Evolutionary conservation across 2,329 filamentous ascomycete genomes (phyloP), one percentile per base, ranked within the genome.

Genomic region (Clonostachys byssicola): DNA sequence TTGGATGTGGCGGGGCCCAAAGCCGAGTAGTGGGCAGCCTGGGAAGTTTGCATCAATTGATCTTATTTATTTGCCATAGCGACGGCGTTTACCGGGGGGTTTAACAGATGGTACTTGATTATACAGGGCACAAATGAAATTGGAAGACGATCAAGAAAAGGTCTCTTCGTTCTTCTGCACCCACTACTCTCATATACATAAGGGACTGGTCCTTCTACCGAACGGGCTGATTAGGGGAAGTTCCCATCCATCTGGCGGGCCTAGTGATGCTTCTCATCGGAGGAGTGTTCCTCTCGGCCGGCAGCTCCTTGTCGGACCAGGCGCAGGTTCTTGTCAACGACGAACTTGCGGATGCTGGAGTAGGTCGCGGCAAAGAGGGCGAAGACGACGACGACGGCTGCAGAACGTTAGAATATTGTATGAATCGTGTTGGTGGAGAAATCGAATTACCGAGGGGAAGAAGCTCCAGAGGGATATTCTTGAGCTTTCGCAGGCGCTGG

Each of bases 1-100:
- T 74, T 97, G 47, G 95, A 97, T 67, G 89, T 97, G 58, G 95
- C 92, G 47, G 95, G 95, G 9, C 94, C 94, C 12, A 92, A 89
- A 66, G 86, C 80, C 47, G 84, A 81, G 60, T 94, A 65, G 80
- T 53, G 44, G 46, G 20, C 20, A 13, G 18, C 13, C 45, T 39
- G 13, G 14, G 18, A n/a, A 40, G 18, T 41, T 47, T 43, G 33
- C 20, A 38, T 47, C 49, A 38, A 55, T 56, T 35, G 51, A 46
- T 55, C 56, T 50, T 44, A 53, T 54, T 52, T 48, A 53, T 56
- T 53, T 53, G 58, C 65, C 67, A 75, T 74, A 72, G 72, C 70
- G 66, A 65, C 57, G 72, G 73, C 67, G 73, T 76, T 71, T 48
- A 49, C 23, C 23, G 51, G 58, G 51, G 39, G 51, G 17, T 20